These are phyloP conservation scores for Juncus inflexus DNA, from an alignment of 176 grass and related monocot species.

Conservation along the genomic window DNA sequence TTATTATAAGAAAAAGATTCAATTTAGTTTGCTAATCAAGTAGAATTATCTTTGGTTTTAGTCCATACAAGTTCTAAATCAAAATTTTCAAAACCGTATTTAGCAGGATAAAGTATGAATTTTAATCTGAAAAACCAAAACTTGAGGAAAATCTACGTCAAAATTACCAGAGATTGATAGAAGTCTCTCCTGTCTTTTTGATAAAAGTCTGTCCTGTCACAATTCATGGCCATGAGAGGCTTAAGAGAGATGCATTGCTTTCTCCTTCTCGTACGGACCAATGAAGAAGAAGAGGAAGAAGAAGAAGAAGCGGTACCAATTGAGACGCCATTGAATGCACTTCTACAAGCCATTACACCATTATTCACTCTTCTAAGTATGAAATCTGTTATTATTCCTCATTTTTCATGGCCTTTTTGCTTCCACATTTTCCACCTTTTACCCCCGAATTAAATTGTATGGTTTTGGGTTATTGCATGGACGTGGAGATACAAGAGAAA, in stretches of 20 bases:
- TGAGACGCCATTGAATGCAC: constrained; percentile 36
- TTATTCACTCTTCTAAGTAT: neutral
- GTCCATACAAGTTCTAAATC: neutral
- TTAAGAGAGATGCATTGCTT: constrained; percentile 21
- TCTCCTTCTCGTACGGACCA: constrained; percentile 7
- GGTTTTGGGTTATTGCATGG: neutral
- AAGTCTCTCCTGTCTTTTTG: constrained; percentile 2
- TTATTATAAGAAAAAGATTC: neutral
- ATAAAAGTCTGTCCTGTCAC: constrained; percentile 27
- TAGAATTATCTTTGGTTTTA: neutral
- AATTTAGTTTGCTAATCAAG: too few relatives aligned
- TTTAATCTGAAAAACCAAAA: neutral
- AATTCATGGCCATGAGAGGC: constrained; percentile 47
- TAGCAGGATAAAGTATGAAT: neutral
- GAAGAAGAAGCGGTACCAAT: constrained; percentile 35
- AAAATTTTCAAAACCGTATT: neutral
- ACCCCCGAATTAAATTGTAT: neutral
- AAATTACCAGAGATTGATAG: constrained; percentile 46
- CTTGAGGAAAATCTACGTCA: neutral
- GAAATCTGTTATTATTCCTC: neutral
- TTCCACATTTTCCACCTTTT: constrained; percentile 22
- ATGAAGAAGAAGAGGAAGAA: constrained; percentile 15
- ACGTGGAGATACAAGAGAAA: constrained; percentile 27
- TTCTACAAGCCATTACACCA: constrained; percentile 23
- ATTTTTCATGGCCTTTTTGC: constrained; percentile 24